Conservation (phyloP, 1,284 basidiomycete species). For the Cerrena zonata region DNA sequence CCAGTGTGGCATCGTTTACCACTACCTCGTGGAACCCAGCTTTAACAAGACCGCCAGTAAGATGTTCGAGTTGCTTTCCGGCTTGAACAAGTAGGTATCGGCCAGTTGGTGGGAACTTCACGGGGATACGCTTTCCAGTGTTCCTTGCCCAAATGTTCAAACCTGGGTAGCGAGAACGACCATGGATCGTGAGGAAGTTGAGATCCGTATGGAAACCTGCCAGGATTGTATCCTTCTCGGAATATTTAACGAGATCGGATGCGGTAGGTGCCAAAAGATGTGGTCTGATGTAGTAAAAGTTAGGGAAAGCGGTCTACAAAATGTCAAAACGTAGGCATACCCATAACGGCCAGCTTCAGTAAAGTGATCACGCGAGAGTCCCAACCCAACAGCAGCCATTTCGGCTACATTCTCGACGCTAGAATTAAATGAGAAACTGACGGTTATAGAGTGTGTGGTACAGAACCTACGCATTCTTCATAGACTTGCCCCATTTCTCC, state of each 20-base stretch:
- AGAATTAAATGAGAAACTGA: neutral
- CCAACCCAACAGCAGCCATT: slow-evolving; percentile 80
- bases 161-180: slow-evolving; percentile 79
- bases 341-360: slow-evolving; percentile 77
- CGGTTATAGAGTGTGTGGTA: too few species aligned
- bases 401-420: slow-evolving; percentile 73
- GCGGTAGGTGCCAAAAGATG: slow-evolving; percentile 88
- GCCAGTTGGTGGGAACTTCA: slow-evolving; percentile 71
- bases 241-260: slow-evolving; percentile 77
- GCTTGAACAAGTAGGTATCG: slow-evolving; percentile 79
- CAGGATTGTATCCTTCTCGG: slow-evolving; percentile 71
- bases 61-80: slow-evolving; percentile 86
- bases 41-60: slow-evolving; percentile 81
- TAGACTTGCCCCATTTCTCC: slow-evolving; percentile 78
- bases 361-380: slow-evolving; percentile 61
- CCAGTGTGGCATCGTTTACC: slow-evolving; percentile 73
- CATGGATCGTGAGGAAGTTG: slow-evolving; percentile 84
- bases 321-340: slow-evolving; percentile 33
- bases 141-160: slow-evolving; percentile 89
- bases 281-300: slow-evolving; percentile 42
- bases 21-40: slow-evolving; percentile 92
- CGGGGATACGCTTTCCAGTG: slow-evolving; percentile 79
- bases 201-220: slow-evolving; percentile 88
- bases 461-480: slow-evolving; percentile 73
- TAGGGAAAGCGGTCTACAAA: neutral